phyloP scores from a whole-genome alignment of 2,329 filamentous ascomycete species.

The Exutisphaerella laricina region DNA sequence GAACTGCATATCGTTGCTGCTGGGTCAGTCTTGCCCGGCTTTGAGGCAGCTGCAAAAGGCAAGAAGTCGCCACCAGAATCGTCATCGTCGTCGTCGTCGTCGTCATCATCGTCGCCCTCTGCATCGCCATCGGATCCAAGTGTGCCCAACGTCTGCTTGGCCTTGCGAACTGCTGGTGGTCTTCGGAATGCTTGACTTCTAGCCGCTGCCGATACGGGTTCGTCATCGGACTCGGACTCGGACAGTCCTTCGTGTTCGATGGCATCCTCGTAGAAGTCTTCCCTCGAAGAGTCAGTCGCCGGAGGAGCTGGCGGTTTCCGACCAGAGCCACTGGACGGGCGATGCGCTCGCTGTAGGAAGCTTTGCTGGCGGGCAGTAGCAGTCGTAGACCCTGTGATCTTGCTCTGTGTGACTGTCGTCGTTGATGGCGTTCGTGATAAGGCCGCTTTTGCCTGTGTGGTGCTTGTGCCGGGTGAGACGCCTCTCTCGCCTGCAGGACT shows the following conservation, averaged over 20 bases:
- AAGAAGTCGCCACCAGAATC: constrained; percentile 43
- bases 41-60: constrained; percentile 38
- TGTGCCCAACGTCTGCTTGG: constrained; percentile 13
- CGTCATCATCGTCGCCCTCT: constrained; percentile 40
- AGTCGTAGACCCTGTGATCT: constrained; percentile 16
- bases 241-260: constrained; percentile 27
- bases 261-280: constrained; percentile 27
- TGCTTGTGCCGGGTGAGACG: constrained; percentile 7
- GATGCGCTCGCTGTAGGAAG: constrained; percentile 20
- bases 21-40: constrained; percentile 18
- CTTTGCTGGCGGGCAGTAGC: constrained; percentile 14
- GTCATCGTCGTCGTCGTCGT: constrained; percentile 51
- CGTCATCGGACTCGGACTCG: constrained; percentile 32
- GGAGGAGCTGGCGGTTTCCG: constrained; percentile 14
- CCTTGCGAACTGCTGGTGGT: constrained; percentile 12
- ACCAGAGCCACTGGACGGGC: constrained; percentile 35
- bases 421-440: constrained; percentile 46
- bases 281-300: constrained; percentile 19
- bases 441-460: constrained; percentile 1
- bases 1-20: constrained; percentile 19
- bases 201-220: constrained; percentile 32
- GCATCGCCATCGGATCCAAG: constrained; percentile 24
- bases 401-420: constrained; percentile 43
- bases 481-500: constrained; percentile 7
- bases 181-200: constrained; percentile 42